Evolutionary conservation across 176 grass and related monocot genomes (phyloP).

Genomic region (Poa annua): DNA sequence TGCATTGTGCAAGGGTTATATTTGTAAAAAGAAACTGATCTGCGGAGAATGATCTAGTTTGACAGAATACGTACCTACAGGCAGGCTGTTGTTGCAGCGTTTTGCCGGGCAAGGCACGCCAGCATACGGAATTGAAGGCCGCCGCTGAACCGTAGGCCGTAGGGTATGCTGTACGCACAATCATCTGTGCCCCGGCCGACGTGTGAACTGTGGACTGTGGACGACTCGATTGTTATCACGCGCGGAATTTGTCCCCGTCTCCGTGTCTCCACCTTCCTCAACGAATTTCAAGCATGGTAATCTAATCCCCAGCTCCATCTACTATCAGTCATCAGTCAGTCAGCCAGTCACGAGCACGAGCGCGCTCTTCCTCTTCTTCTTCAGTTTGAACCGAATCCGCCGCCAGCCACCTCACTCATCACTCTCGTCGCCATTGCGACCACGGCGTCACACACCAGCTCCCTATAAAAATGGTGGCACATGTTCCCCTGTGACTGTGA

Average conservation of each 20-base stretch:
- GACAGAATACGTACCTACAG: too few species aligned
- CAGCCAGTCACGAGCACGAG: not conserved
- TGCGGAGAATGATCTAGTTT: too few species aligned
- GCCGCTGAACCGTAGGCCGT: too few species aligned
- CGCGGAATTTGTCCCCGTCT: not conserved
- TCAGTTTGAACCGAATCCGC: slow-evolving; percentile 22
- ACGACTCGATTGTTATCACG: not conserved
- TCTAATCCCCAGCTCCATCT: too few species aligned
- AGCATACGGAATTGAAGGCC: too few species aligned
- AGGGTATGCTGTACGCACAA: too few species aligned
- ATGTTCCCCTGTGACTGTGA: not conserved
- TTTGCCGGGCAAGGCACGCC: too few species aligned
- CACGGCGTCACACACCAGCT: not conserved
- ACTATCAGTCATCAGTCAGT: not conserved
- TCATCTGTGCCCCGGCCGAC: too few species aligned
- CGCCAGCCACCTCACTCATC: not conserved
- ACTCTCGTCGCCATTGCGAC: not conserved
- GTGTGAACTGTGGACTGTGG: not conserved
- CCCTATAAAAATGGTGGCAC: slow-evolving; percentile 25
- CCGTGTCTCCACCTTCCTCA: not conserved
- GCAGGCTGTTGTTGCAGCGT: too few species aligned
- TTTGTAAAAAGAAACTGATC: too few species aligned
- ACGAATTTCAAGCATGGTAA: too few species aligned
- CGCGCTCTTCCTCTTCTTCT: not conserved
- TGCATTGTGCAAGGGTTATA: too few species aligned